Percentiles rank a stretch among this genome's conserved stretches.
Evolutionary conservation across 2,329 filamentous ascomycete species (phyloP).

Genomic region (Fusarium secorum): DNA sequence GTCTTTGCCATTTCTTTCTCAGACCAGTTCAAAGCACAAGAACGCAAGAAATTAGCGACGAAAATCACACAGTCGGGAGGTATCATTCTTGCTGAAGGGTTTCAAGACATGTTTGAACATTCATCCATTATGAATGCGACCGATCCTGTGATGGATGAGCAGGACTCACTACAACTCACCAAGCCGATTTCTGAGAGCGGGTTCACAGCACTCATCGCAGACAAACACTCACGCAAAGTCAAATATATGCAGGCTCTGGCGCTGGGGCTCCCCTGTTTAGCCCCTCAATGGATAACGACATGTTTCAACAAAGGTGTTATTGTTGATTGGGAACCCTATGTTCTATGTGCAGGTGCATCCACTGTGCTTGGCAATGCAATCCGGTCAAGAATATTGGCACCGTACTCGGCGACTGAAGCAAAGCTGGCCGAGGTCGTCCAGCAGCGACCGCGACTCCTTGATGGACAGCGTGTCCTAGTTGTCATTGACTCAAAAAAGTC

Average conservation of each 20-base stretch:
- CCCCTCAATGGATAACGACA: conserved; percentile 79
- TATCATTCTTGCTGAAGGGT: conserved; percentile 74
- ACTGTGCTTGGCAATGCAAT: conserved; percentile 77
- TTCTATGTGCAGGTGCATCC: conserved; percentile 86
- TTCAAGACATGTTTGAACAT: conserved; percentile 78
- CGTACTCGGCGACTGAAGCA: conserved; percentile 66
- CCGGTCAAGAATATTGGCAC: conserved; percentile 73
- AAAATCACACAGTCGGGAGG: conserved; percentile 78
- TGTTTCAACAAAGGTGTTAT: conserved; percentile 70
- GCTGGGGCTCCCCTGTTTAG: conserved; percentile 85
- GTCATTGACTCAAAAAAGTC: conserved; percentile 67
- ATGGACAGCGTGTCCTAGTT: conserved; percentile 72
- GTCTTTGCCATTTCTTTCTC: conserved; percentile 84
- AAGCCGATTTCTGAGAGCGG: conserved; percentile 63
- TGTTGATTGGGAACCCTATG: conserved; percentile 80
- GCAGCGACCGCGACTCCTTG: conserved; percentile 68
- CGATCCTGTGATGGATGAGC: conserved; percentile 44
- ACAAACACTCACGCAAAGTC: conserved; percentile 82
- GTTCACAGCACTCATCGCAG: conserved; percentile 86
- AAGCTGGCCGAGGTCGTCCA: conserved; percentile 65
- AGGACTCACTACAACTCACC: conserved; percentile 60
- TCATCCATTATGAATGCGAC: conserved; percentile 47
- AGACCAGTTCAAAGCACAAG: conserved; percentile 50
- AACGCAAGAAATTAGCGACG: conserved; percentile 60
- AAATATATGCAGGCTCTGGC: conserved; percentile 97